Evolutionary conservation across 768 basidiomycete genomes (phyloP), one percentile per base, ranked within the genome.

Genomic region (Rhodotorula sphaerocarpa): DNA sequence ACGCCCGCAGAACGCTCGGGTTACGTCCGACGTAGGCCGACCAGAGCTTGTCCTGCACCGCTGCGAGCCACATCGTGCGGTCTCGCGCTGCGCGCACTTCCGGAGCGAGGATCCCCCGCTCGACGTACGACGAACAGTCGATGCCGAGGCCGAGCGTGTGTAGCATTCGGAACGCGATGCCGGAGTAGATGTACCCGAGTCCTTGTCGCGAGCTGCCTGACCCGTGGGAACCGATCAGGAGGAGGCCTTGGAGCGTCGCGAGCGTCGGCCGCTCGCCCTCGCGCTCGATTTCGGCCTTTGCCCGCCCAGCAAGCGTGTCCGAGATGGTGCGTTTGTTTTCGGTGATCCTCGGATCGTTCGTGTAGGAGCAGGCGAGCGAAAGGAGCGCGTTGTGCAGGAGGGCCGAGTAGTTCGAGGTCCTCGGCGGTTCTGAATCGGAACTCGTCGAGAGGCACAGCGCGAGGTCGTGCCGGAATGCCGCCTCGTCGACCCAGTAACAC

Each of bases 41-140:
- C 72, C 72, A 73, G 10, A 73, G 53, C 21, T 69, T 69, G 67
- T 72, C 71, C 57, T 70, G 70, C 2, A 67, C 20, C 33, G 61
- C 67, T 16, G 31, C 25, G 18, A 51, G 28, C 54, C 58, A 72
- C 53, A 69, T 57, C 7, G 52, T 53, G 5, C 57, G 34, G 28
- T 71, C 69, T 7, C 72, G 58, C 18, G 39, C 43, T 20, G 33
- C 20, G 54, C 47, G 53, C 7, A 59, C 41, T 15, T 51, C 54
- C 12, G 51, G 41, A 3, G 69, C 45, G 12, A 73, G 46, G 23
- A 66, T 25, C 12, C 64, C 63, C 2, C 33, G 31, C 1, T 36
- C n/a, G 7, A 68, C 67, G 25, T 48, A 63, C 1, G 47, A 21
- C 14, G 57, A 34, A n/a, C 39, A 60, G 39, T 70, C 67, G 42